Percentiles rank a stretch among this genome's conserved stretches.
These are phyloP conservation scores for Populus deltoides DNA, from an alignment of 345 rosid genomes.

Conservation along the genomic window DNA sequence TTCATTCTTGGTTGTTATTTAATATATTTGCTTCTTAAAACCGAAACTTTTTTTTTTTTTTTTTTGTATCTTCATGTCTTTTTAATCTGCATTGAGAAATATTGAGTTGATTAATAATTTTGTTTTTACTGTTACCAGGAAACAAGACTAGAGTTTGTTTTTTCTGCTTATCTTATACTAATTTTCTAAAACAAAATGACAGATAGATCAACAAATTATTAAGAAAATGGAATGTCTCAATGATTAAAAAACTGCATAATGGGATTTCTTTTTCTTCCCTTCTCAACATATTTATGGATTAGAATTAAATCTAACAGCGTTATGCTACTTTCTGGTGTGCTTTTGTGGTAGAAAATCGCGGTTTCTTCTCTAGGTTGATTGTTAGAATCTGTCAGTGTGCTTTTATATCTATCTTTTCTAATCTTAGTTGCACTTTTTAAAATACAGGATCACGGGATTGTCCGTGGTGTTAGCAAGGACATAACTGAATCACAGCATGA, in stretches of 20 bases:
- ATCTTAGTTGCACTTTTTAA: conserved; percentile 9
- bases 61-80: conserved; percentile 9
- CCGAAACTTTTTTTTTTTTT: background rate
- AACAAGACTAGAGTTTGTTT: background rate
- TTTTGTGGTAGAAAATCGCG: background rate
- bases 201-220: background rate
- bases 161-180: background rate
- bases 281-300: background rate
- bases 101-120: background rate
- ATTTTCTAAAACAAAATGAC: background rate
- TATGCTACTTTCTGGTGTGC: background rate
- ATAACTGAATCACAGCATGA: conserved; percentile 50
- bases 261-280: background rate
- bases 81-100: conserved; percentile 8
- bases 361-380: background rate
- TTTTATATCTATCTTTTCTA: background rate
- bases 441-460: conserved; percentile 74
- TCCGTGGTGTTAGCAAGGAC: conserved; percentile 65
- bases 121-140: background rate
- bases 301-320: background rate
- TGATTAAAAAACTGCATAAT: no score
- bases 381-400: background rate
- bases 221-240: background rate
- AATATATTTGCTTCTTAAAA: background rate
- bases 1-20: conserved; percentile 17